phyloP scores from a whole-genome alignment of 495 filamentous ascomycete species.

The Tuber microsphaerosporum region DNA sequence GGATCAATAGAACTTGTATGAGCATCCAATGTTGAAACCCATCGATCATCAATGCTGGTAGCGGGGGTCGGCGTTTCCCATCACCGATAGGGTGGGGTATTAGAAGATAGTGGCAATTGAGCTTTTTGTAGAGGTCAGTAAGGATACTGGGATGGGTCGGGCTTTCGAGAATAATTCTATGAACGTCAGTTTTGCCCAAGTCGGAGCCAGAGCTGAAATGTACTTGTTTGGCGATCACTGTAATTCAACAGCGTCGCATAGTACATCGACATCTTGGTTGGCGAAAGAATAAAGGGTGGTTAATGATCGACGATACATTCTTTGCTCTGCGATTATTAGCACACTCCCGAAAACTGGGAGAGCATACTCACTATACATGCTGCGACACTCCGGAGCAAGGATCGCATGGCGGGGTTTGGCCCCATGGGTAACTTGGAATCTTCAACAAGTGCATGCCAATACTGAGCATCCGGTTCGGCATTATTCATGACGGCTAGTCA shows the following conservation, averaged over 20 bases:
- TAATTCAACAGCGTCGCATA: slow-evolving; percentile 16
- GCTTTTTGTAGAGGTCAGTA: slow-evolving; percentile 11
- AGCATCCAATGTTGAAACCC: slow-evolving; percentile 34
- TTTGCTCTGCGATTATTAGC: slow-evolving; percentile 14
- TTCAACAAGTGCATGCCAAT: slow-evolving; percentile 18
- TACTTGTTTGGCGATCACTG: slow-evolving; percentile 17
- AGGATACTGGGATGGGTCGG: slow-evolving; percentile 17
- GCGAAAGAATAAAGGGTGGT: slow-evolving; percentile 23
- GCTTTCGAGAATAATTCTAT: slow-evolving; percentile 25
- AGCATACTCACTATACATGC: slow-evolving; percentile 21
- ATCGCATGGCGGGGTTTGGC: slow-evolving; percentile 16
- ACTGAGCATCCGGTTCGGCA: background rate
- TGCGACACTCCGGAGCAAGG: slow-evolving; percentile 27
- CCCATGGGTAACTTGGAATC: slow-evolving; percentile 18
- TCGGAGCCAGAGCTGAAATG: no score
- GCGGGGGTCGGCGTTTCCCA: slow-evolving; percentile 21
- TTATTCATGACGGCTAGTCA: no score
- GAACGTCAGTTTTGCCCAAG: background rate
- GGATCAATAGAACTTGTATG: slow-evolving; percentile 21
- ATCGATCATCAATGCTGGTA: slow-evolving; percentile 22
- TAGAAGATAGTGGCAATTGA: slow-evolving; percentile 21
- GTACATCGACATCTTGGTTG: slow-evolving; percentile 29
- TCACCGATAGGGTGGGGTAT: slow-evolving; percentile 19
- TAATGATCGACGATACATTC: slow-evolving; percentile 23
- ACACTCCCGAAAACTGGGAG: background rate